phyloP scores from a whole-genome alignment of 2,329 filamentous ascomycete species.

The Pseudophaeomoniella oleicola region DNA sequence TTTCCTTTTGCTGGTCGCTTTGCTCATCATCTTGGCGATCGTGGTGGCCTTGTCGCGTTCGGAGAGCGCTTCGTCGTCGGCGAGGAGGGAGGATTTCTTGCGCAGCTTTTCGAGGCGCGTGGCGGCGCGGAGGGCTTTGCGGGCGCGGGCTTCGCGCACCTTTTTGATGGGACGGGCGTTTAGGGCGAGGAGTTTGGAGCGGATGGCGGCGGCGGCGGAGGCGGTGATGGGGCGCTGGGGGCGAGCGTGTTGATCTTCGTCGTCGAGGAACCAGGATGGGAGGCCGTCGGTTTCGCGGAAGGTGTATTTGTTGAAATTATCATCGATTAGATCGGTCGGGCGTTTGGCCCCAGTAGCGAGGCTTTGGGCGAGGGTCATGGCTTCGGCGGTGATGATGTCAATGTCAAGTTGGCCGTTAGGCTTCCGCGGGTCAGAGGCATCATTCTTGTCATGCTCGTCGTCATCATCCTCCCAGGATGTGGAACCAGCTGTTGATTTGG shows the following conservation, averaged over 20 bases:
- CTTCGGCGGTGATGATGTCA: constrained; percentile 97
- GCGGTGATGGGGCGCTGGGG: constrained; percentile 80
- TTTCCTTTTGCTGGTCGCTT: constrained; percentile 75
- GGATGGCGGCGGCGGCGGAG: constrained; percentile 78
- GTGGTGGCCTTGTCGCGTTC: constrained; percentile 89
- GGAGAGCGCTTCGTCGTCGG: constrained; percentile 79
- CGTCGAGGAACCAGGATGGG: constrained; percentile 95
- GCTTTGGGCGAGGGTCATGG: constrained; percentile 91
- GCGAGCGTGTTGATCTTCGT: constrained; percentile 73
- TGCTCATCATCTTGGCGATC: constrained; percentile 68
- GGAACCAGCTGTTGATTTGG: background rate
- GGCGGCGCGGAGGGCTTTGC: constrained; percentile 93
- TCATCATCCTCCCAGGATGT: background rate
- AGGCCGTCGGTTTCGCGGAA: constrained; percentile 85
- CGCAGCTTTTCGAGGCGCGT: constrained; percentile 84
- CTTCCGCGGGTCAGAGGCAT: constrained; percentile 21
- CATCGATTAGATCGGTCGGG: constrained; percentile 67
- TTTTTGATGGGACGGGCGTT: constrained; percentile 99
- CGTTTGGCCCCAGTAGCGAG: constrained; percentile 77
- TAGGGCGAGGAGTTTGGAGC: constrained; percentile 81
- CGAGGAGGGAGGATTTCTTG: constrained; percentile 88
- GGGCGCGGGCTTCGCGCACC: constrained; percentile 85
- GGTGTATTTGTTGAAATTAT: constrained; percentile 83
- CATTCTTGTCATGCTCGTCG: too few species aligned
- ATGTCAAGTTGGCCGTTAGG: constrained; percentile 51